phyloP scores from a whole-genome alignment of 108 stramenopile genomes.

The Skeletonema potamos region DNA sequence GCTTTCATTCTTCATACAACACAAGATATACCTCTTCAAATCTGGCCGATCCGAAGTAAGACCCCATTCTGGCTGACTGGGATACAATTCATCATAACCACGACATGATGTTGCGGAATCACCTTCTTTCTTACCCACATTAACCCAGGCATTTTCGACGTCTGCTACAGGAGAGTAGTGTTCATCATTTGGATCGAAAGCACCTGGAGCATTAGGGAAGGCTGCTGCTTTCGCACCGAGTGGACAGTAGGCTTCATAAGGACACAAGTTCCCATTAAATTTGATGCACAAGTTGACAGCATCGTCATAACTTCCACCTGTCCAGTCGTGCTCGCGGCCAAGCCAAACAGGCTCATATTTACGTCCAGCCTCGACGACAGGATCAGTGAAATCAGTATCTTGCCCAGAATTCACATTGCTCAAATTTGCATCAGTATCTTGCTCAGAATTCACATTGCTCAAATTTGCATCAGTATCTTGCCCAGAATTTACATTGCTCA shows the following conservation, averaged over 20 bases:
- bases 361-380: neutral
- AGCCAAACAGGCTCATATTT: neutral
- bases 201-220: neutral
- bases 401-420: too few relatives aligned
- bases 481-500: neutral
- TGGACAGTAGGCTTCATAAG: conserved; percentile 31
- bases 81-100: neutral
- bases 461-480: neutral
- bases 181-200: neutral
- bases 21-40: neutral
- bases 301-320: conserved; percentile 7
- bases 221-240: conserved; percentile 20
- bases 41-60: neutral
- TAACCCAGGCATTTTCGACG: neutral
- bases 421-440: neutral
- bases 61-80: neutral
- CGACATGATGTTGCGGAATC: neutral
- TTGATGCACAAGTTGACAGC: conserved; percentile 9
- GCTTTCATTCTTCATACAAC: neutral
- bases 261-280: conserved; percentile 9
- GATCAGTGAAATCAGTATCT: neutral
- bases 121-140: neutral
- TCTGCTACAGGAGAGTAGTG: neutral
- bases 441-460: too few relatives aligned
- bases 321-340: conserved; percentile 11